Evolutionary conservation across 257 asterid genomes (phyloP).

Genomic region (Gentiana straminea): DNA sequence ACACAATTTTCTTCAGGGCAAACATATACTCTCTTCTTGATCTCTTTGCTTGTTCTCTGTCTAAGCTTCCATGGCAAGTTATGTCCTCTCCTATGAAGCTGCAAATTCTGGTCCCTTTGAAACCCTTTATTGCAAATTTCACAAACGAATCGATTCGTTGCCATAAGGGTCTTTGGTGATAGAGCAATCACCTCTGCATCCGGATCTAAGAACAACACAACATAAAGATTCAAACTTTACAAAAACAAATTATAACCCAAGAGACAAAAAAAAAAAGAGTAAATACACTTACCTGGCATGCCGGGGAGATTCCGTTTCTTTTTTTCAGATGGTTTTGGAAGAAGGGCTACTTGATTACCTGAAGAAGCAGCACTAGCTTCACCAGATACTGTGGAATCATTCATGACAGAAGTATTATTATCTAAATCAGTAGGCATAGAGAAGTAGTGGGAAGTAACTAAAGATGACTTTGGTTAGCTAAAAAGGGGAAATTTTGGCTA

Average conservation of each 20-base stretch:
- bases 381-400: slow-evolving; percentile 24
- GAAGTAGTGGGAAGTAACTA: background rate
- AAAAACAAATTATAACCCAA: background rate
- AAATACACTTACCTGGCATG: slow-evolving; percentile 61
- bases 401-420: slow-evolving; percentile 12
- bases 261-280: background rate
- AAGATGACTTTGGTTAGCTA: slow-evolving; percentile 8
- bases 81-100: slow-evolving; percentile 85
- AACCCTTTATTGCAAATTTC: slow-evolving; percentile 82
- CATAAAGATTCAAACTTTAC: background rate
- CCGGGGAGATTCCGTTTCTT: slow-evolving; percentile 85
- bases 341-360: slow-evolving; percentile 17
- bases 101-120: slow-evolving; percentile 87
- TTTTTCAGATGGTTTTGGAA: slow-evolving; percentile 39
- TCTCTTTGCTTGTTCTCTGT: slow-evolving; percentile 56
- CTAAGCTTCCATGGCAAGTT: slow-evolving; percentile 80
- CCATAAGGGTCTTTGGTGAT: slow-evolving; percentile 61
- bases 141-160: slow-evolving; percentile 77
- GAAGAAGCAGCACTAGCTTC: slow-evolving; percentile 25
- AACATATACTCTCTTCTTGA: slow-evolving; percentile 65
- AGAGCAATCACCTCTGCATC: slow-evolving; percentile 77
- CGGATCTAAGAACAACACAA: slow-evolving; percentile 46
- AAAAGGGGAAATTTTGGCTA: slow-evolving; percentile 16
- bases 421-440: slow-evolving; percentile 20
- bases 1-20: slow-evolving; percentile 74